Conservation (phyloP, 164 flowering plant species). For the Platanus orientalis region DNA sequence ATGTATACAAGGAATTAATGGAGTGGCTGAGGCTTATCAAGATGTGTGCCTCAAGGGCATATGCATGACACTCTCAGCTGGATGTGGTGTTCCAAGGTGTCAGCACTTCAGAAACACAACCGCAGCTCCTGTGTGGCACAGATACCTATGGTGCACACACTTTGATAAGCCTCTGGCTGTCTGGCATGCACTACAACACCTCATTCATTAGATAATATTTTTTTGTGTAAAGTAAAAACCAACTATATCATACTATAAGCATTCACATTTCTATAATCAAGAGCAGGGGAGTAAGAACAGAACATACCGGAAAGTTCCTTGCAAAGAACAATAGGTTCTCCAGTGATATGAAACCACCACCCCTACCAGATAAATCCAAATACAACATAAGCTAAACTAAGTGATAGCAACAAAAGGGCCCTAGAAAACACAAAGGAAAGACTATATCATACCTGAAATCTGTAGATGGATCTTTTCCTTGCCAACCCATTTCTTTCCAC, state of each 20-base stretch:
- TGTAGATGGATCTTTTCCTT: conserved; percentile 96
- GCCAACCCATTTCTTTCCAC: conserved; percentile 99
- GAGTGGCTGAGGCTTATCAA: too few species aligned
- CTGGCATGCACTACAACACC: too few species aligned
- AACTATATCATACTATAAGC: too few species aligned
- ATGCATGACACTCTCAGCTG: too few species aligned
- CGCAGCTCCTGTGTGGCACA: too few species aligned
- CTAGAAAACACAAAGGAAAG: background rate
- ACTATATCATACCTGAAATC: conserved; percentile 68
- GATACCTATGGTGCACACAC: too few species aligned
- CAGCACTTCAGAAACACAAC: too few species aligned
- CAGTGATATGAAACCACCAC: conserved; percentile 94
- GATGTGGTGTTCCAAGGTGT: too few species aligned
- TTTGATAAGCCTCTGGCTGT: too few species aligned
- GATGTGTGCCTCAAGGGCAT: too few species aligned
- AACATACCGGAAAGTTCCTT: conserved; percentile 65
- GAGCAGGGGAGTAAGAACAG: background rate
- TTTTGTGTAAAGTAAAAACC: too few species aligned
- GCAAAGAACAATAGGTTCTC: conserved; percentile 86
- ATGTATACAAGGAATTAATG: background rate
- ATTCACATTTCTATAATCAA: background rate
- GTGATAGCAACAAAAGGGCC: background rate
- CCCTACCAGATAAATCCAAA: conserved; percentile 43
- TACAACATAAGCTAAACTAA: conserved; percentile 1
- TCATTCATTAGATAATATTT: too few species aligned